These are phyloP conservation scores for Leccinum longicurvipes DNA, from an alignment of 768 basidiomycete genomes.

Conservation along the genomic window DNA sequence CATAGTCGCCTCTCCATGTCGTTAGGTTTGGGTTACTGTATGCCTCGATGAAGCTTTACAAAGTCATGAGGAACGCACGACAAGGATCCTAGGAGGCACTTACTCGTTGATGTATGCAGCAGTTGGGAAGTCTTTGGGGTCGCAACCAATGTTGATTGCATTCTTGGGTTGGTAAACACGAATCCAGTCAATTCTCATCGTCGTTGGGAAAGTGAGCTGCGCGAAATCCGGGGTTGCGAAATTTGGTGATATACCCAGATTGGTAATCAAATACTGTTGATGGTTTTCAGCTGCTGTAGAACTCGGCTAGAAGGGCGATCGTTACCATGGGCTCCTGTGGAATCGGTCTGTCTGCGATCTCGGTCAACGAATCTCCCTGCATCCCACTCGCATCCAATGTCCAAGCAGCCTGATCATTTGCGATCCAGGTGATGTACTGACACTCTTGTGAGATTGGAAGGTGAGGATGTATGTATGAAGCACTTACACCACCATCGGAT, in stretches of 20 bases:
- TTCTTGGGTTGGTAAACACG: conserved; percentile 82
- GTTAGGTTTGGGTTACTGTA: conserved; percentile 82
- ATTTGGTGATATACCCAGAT: conserved; percentile 80
- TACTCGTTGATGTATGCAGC: conserved; percentile 73
- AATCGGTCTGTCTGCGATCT: conserved; percentile 67
- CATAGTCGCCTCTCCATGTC: conserved; percentile 64
- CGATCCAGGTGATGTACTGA: conserved; percentile 80
- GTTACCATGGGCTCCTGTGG: conserved; percentile 82
- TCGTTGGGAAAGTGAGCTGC: conserved; percentile 67
- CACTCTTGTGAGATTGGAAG: conserved; percentile 6
- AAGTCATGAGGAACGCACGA: conserved; percentile 1
- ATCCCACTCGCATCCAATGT: conserved; percentile 63
- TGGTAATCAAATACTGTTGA: conserved; percentile 73
- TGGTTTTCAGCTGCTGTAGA: not conserved
- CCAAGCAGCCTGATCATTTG: conserved; percentile 62
- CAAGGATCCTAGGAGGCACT: conserved; percentile 15
- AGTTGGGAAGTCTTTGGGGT: conserved; percentile 78
- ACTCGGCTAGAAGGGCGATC: not conserved
- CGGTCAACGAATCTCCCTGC: conserved; percentile 48
- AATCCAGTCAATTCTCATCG: conserved; percentile 81
- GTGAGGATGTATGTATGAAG: not conserved
- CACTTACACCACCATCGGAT: conserved; percentile 47
- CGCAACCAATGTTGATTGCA: conserved; percentile 77
- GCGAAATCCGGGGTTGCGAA: conserved; percentile 74
- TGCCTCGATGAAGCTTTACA: conserved; percentile 53